phyloP scores from a whole-genome alignment of 1,284 basidiomycete genomes.

The Agaricales sp. region DNA sequence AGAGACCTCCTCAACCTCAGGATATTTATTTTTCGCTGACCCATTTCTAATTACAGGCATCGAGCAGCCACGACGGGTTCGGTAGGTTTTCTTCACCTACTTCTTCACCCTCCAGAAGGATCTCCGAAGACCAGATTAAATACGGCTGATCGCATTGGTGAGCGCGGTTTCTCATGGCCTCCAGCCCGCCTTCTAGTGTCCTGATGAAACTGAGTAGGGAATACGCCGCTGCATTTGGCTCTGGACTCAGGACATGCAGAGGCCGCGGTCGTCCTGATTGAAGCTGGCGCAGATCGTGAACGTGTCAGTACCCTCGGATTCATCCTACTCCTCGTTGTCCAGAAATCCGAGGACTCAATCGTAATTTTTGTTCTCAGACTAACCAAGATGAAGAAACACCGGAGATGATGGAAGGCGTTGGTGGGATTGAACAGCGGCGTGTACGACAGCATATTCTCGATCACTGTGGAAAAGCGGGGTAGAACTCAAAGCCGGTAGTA shows the following conservation, averaged over 20 bases:
- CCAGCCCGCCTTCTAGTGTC: background rate
- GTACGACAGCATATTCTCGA: conserved; percentile 68
- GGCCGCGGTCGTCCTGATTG: conserved; percentile 80
- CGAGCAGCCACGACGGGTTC: conserved; percentile 93
- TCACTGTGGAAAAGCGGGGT: no score
- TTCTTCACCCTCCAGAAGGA: conserved; percentile 68
- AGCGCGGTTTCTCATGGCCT: conserved; percentile 18
- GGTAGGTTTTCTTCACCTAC: conserved; percentile 72
- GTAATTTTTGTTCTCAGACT: conserved; percentile 32
- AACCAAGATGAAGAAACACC: conserved; percentile 78
- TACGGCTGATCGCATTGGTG: conserved; percentile 77
- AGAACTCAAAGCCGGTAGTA: no score
- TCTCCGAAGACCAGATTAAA: conserved; percentile 78
- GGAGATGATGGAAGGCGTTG: conserved; percentile 80
- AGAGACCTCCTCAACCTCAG: conserved; percentile 19
- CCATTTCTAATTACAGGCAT: conserved; percentile 44
- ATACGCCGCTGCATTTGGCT: conserved; percentile 92
- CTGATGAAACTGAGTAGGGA: conserved; percentile 40
- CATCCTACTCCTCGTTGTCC: background rate
- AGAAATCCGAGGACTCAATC: background rate
- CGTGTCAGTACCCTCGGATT: conserved; percentile 52
- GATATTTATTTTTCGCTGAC: conserved; percentile 8
- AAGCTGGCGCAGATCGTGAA: conserved; percentile 86
- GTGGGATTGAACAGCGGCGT: conserved; percentile 75
- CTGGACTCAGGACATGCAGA: conserved; percentile 92